These are phyloP conservation scores for Neurospora africana DNA, from an alignment of 495 filamentous ascomycete genomes.

Conservation along the genomic window DNA sequence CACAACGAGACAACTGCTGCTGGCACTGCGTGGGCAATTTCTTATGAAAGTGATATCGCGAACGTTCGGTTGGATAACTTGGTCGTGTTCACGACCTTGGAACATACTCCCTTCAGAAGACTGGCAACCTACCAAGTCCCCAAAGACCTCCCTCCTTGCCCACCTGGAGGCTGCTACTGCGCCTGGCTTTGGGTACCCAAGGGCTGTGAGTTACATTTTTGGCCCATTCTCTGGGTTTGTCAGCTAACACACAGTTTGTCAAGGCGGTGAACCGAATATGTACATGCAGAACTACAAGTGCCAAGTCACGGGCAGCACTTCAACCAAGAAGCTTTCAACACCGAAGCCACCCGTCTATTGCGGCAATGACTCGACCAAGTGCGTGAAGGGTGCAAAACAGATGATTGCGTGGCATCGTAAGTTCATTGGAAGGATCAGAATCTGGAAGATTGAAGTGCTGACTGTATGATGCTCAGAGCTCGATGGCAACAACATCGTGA, in stretches of 20 bases:
- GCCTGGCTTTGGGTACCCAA: constrained; percentile 50
- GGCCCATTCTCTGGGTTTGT: background rate
- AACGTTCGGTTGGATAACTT: constrained; percentile 43
- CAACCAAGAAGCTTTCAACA: constrained; percentile 26
- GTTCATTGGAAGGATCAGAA: background rate
- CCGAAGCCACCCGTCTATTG: constrained; percentile 37
- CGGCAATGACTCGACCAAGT: constrained; percentile 29
- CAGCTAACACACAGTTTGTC: background rate
- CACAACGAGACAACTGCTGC: constrained; percentile 33
- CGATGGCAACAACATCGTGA: constrained; percentile 30
- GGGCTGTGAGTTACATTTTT: constrained; percentile 23
- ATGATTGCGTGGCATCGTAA: constrained; percentile 42
- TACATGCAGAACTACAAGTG: constrained; percentile 45
- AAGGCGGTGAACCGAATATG: constrained; percentile 34
- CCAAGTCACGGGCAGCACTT: constrained; percentile 37
- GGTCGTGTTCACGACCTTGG: constrained; percentile 29
- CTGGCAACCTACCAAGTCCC: constrained; percentile 40
- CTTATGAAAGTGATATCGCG: constrained; percentile 36
- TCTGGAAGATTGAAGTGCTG: background rate
- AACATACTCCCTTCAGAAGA: constrained; percentile 39
- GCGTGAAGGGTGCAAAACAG: constrained; percentile 44
- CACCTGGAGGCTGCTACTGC: constrained; percentile 41
- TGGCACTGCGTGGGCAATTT: constrained; percentile 46
- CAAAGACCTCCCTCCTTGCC: constrained; percentile 35
- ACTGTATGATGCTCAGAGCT: constrained; percentile 18